Evolutionary conservation across 73 alveolate genomes (phyloP).

Genomic region (Effrenium voratum): DNA sequence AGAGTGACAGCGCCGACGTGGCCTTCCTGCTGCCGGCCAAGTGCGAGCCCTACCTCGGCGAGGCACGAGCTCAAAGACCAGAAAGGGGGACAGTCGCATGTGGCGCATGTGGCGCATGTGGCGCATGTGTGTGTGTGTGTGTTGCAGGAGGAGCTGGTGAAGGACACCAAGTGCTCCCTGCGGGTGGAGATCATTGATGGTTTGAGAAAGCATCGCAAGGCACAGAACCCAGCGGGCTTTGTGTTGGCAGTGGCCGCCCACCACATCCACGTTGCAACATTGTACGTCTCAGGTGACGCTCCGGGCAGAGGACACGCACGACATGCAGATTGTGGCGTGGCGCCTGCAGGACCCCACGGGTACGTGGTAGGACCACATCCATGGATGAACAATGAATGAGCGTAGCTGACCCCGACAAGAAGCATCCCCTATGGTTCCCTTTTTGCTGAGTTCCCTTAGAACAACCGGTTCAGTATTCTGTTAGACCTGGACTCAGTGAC

Average conservation of each 20-base stretch:
- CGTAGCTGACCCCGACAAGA: too few relatives aligned
- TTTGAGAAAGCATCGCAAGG: conserved; percentile 46
- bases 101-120: not conserved
- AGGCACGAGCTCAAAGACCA: too few relatives aligned
- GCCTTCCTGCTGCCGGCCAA: conserved; percentile 23
- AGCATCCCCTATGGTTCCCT: too few relatives aligned
- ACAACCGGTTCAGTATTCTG: too few relatives aligned
- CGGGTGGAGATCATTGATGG: conserved; percentile 42
- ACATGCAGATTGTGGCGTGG: conserved; percentile 85
- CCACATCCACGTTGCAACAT: too few relatives aligned
- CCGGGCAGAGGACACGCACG: conserved; percentile 67
- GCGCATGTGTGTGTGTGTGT: not conserved
- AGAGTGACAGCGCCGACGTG: not conserved
- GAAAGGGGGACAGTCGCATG: not conserved
- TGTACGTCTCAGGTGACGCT: too few relatives aligned
- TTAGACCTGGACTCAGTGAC: too few relatives aligned
- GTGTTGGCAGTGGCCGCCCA: too few relatives aligned
- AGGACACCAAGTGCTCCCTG: conserved; percentile 22
- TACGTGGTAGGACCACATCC: too few relatives aligned
- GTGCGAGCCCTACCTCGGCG: conserved; percentile 37
- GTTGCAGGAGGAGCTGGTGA: not conserved
- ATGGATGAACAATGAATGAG: too few relatives aligned
- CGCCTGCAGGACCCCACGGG: conserved; percentile 87
- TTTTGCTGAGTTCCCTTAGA: too few relatives aligned
- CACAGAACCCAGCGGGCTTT: too few relatives aligned